Base-by-base conservation (phyloP, 768 basidiomycete species). In the Asterophora lycoperdoides region DNA sequence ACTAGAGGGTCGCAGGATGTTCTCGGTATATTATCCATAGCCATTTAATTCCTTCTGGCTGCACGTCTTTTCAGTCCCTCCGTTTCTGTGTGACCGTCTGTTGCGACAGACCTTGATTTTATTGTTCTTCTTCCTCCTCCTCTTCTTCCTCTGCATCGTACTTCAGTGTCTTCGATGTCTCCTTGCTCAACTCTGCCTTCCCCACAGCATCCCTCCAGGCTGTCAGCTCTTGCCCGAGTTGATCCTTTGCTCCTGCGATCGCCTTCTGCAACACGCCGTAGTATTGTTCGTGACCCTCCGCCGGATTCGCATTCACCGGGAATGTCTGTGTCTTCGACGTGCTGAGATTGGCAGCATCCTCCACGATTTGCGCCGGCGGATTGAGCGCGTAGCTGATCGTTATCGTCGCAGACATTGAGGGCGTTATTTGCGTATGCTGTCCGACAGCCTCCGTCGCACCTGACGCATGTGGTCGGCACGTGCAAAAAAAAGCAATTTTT, bases 191-290 rank as follows among this genome's bases (percentile, higher is more conserved):
- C 62, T 90, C 88, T 6, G 66, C 60, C 41, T 75, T 84, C 10
- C 86, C 84, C 4, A 89, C 81, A 5, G 76, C 75, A 64, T 90
- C 86, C 57, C 83, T 75, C 88, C 86, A 89, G 5, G 63, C 73
- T 0, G 88, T 89, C 63, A 90, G 62, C 54, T 88, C 83, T 37
- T 80, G 73, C 8, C 88, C 88, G 4, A 86, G 55, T 23, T 72
- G 68, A 36, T 68, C 70, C 53, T 71, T 80, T 23, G 84, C 83
- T 30, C 70, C 65, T 29, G 66, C 67, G 42, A 89, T 69, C 15
- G 80, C 69, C 5, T 56, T 64, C 51, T 72, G 69, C 34, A 89
- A 63, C 2, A 64, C 68, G 1, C 64, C 60, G 49, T 87, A 88
- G 59, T 83, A 84, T 28, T 60, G 50, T 30, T 61, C 67, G 42